These are phyloP conservation scores for Choiromyces venosus DNA, from an alignment of 495 filamentous ascomycete genomes.

Conservation along the genomic window DNA sequence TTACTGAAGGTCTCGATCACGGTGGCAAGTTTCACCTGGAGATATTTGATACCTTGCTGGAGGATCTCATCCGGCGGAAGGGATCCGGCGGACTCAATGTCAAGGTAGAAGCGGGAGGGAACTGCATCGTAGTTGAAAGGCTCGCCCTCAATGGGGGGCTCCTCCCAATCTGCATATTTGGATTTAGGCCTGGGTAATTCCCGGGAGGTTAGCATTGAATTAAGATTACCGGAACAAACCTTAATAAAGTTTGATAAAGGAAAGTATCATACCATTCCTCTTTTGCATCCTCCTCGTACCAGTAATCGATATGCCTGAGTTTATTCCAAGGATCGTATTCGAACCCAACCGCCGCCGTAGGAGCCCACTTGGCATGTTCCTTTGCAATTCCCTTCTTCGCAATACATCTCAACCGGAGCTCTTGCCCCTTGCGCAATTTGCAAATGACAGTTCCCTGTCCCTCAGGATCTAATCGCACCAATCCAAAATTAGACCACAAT, in stretches of 20 bases:
- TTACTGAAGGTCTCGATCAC: constrained; percentile 68
- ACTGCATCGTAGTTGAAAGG: constrained; percentile 86
- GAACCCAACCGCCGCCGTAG: constrained; percentile 84
- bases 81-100: constrained; percentile 82
- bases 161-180: constrained; percentile 81
- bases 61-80: constrained; percentile 82
- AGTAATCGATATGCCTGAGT: constrained; percentile 78
- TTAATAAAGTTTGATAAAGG: background rate
- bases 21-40: constrained; percentile 81
- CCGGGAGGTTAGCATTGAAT: background rate
- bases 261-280: constrained; percentile 74
- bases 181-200: constrained; percentile 64
- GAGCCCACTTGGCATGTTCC: constrained; percentile 97
- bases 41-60: constrained; percentile 76
- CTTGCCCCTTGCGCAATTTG: constrained; percentile 82
- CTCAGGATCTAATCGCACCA: constrained; percentile 57
- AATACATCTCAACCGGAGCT: constrained; percentile 80
- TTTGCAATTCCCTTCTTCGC: constrained; percentile 98
- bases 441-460: constrained; percentile 74
- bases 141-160: constrained; percentile 69
- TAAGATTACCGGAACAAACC: background rate
- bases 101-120: constrained; percentile 79
- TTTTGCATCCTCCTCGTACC: constrained; percentile 80
- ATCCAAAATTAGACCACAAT: background rate
- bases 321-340: constrained; percentile 98